A percentile compares a stretch with the other conserved stretches of the same genome.
phyloP scores from a whole-genome alignment of 208 protist genomes.

The Crithidia thermophila region DNA sequence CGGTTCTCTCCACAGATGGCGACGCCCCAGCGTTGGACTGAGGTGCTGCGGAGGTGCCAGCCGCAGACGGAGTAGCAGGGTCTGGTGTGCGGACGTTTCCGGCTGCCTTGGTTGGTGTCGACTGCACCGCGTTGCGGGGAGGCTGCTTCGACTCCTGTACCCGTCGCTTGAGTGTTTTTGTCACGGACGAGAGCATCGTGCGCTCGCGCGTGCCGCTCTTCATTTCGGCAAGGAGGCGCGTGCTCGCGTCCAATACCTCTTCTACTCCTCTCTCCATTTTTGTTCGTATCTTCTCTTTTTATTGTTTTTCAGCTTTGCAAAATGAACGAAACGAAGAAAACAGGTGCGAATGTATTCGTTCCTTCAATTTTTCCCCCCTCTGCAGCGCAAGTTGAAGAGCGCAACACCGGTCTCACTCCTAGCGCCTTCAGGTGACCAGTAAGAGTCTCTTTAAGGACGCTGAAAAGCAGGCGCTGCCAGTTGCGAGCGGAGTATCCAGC shows the following conservation, averaged over 20 bases:
- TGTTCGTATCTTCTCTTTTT: not conserved
- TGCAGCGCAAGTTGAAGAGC: too few relatives aligned
- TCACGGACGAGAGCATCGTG: slow-evolving; percentile 36
- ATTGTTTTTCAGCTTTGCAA: not conserved
- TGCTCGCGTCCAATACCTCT: slow-evolving; percentile 44
- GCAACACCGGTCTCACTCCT: too few relatives aligned
- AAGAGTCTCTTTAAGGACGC: too few relatives aligned
- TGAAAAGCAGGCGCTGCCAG: too few relatives aligned
- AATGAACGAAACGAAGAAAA: not conserved
- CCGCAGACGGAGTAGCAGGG: not conserved
- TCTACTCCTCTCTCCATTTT: slow-evolving; percentile 40
- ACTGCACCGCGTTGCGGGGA: not conserved
- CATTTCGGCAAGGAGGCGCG: slow-evolving; percentile 46
- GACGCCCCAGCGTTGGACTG: not conserved
- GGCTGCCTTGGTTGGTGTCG: slow-evolving; percentile 1
- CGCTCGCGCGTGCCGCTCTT: slow-evolving; percentile 49
- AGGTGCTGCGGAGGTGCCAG: not conserved
- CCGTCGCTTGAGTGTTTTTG: slow-evolving; percentile 30
- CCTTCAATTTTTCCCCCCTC: too few relatives aligned
- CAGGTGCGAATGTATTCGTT: too few relatives aligned
- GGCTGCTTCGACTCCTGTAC: slow-evolving; percentile 24
- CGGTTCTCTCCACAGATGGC: not conserved
- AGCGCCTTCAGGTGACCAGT: too few relatives aligned
- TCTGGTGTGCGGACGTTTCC: not conserved
- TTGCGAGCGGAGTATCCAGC: too few relatives aligned